Conservation (phyloP, 805 yeast genomes). For the Hyphopichia homilentoma region DNA sequence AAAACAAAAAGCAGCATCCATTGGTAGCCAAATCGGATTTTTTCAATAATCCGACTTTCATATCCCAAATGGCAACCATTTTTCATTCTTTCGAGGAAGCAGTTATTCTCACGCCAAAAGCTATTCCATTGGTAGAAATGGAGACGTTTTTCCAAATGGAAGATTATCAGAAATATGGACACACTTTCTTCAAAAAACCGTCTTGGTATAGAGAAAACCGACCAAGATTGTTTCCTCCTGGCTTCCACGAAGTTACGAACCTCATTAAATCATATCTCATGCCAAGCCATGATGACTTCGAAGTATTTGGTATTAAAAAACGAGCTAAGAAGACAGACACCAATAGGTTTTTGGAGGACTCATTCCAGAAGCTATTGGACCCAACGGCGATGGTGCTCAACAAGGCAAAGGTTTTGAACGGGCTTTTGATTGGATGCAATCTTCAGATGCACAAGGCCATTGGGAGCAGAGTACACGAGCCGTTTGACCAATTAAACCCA, state of each 20-base stretch:
- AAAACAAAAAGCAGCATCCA: conserved; percentile 13
- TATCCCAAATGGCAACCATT: conserved; percentile 19
- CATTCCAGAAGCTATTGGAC: conserved; percentile 23
- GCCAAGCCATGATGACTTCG: conserved; percentile 16
- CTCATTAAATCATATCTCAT: conserved; percentile 17
- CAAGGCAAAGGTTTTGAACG: conserved; percentile 21
- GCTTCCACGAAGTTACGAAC: conserved; percentile 26
- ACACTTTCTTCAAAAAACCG: conserved; percentile 26
- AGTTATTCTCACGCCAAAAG: conserved; percentile 22
- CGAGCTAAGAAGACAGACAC: conserved; percentile 7
- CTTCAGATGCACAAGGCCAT: conserved; percentile 21
- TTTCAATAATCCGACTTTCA: conserved; percentile 11
- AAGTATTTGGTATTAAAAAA: conserved; percentile 14
- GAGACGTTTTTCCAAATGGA: conserved; percentile 14
- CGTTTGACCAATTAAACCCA: conserved; percentile 9
- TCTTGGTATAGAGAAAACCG: conserved; percentile 14
- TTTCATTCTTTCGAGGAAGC: conserved; percentile 32
- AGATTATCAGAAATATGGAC: conserved; percentile 19
- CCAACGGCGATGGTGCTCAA: conserved; percentile 24
- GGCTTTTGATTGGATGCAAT: conserved; percentile 23
- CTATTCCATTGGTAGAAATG: conserved; percentile 21
- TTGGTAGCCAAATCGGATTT: conserved; percentile 6
- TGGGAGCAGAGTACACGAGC: conserved; percentile 14
- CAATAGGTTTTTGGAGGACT: conserved; percentile 16
- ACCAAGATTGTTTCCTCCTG: conserved; percentile 18